Evolutionary conservation across 148 eudicot species (phyloP).

Genomic region (Fallopia convolvulus): DNA sequence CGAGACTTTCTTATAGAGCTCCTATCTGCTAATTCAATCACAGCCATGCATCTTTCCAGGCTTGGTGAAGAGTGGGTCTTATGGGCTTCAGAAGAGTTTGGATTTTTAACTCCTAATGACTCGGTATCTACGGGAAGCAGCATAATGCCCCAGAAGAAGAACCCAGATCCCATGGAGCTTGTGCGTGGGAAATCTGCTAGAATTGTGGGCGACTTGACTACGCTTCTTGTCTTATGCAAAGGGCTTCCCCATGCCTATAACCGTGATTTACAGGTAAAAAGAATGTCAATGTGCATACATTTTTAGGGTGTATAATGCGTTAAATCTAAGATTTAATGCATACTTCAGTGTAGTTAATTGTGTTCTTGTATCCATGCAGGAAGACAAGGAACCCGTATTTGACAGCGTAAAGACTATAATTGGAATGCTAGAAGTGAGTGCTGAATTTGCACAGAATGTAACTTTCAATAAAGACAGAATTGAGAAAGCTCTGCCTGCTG

Average conservation of each 20-base stretch:
- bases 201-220: constrained; percentile 74
- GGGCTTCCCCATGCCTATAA: constrained; percentile 98
- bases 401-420: constrained; percentile 80
- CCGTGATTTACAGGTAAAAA: constrained; percentile 85
- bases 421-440: constrained; percentile 91
- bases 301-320: not conserved
- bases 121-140: constrained; percentile 98
- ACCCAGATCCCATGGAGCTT: constrained; percentile 99
- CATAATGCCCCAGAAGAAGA: constrained; percentile 99
- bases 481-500: constrained; percentile 78
- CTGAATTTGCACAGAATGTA: constrained; percentile 92
- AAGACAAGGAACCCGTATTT: constrained; percentile 93
- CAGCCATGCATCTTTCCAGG: constrained; percentile 88
- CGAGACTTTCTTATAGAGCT: constrained; percentile 95
- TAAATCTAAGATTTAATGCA: not conserved
- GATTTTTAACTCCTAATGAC: constrained; percentile 84
- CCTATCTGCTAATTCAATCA: constrained; percentile 88
- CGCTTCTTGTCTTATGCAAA: constrained; percentile 94
- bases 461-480: constrained; percentile 69
- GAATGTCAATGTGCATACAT: not conserved
- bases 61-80: constrained; percentile 99
- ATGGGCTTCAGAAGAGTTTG: constrained; percentile 99
- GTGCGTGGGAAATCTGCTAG: constrained; percentile 98
- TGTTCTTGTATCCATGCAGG: constrained; percentile 31
- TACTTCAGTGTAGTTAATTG: not conserved